Percentiles rank a stretch among this genome's conserved stretches.
Conservation (phyloP, 163 green algal genomes). For the Smithsoniella earleae region DNA sequence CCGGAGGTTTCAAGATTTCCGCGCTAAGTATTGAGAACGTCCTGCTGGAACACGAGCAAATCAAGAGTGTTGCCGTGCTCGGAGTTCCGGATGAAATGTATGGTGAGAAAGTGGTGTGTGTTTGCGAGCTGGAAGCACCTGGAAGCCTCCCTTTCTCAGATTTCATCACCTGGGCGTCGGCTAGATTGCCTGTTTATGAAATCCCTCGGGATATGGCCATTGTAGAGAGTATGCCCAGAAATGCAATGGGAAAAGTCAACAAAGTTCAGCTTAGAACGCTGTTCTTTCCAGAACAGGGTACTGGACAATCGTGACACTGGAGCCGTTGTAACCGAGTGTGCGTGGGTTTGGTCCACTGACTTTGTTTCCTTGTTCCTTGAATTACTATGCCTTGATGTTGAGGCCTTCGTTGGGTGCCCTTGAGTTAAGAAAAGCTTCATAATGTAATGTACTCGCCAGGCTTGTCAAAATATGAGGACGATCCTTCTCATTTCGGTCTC, state of each 20-base stretch:
- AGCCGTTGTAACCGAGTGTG: too few species aligned
- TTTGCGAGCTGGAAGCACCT: conserved; percentile 32
- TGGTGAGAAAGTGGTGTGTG: conserved; percentile 44
- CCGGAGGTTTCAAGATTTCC: conserved; percentile 80
- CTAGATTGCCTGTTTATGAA: conserved; percentile 35
- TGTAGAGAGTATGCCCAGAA: conserved; percentile 56
- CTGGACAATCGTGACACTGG: too few species aligned
- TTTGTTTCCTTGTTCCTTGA: too few species aligned
- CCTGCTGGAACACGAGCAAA: conserved; percentile 54
- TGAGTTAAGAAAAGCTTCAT: too few species aligned
- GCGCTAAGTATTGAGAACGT: conserved; percentile 63
- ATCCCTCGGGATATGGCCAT: conserved; percentile 30
- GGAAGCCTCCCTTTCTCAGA: not conserved
- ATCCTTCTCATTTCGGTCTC: too few species aligned
- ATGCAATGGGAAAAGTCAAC: conserved; percentile 93
- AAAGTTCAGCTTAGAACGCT: conserved; percentile 65
- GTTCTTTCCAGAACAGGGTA: too few species aligned
- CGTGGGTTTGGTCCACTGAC: too few species aligned
- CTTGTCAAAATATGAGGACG: too few species aligned
- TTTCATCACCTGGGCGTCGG: conserved; percentile 10
- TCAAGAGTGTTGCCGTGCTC: conserved; percentile 49
- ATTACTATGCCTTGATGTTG: too few species aligned
- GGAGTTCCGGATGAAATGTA: conserved; percentile 51
- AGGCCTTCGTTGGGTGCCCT: too few species aligned
- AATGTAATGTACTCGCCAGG: too few species aligned